These are phyloP conservation scores for Melanogaster broomeanus DNA, from an alignment of 768 basidiomycete genomes.

Conservation along the genomic window DNA sequence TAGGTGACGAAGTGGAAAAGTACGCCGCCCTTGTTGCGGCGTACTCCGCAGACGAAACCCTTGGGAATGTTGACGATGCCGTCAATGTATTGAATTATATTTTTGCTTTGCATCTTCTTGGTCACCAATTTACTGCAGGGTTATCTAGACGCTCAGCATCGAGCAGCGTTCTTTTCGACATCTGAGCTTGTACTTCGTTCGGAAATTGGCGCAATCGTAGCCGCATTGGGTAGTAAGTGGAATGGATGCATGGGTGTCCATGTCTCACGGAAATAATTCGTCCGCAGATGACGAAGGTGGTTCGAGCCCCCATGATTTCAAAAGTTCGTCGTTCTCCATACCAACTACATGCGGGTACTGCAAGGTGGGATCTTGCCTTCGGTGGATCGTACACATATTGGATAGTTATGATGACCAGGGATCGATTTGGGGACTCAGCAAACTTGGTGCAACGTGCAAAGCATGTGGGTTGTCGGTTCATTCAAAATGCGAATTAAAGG, in stretches of 20 bases:
- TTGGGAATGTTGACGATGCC: conserved; percentile 53
- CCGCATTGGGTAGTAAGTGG: conserved; percentile 62
- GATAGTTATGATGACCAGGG: conserved; percentile 43
- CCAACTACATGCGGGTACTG: conserved; percentile 83
- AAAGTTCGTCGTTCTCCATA: conserved; percentile 84
- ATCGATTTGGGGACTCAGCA: conserved; percentile 85
- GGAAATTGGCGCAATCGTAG: conserved; percentile 63
- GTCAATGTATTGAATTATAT: conserved; percentile 18
- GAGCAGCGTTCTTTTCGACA: conserved; percentile 51
- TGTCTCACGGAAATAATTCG: conserved; percentile 10
- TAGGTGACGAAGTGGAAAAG: conserved; percentile 59
- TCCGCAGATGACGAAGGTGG: conserved; percentile 70
- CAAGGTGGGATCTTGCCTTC: conserved; percentile 48
- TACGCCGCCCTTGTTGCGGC: conserved; percentile 46
- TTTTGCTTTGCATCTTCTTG: neutral
- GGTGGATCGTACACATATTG: neutral
- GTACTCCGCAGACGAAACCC: conserved; percentile 46
- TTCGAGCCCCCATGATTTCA: conserved; percentile 75
- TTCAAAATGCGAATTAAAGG: conserved; percentile 85
- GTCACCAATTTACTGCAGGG: conserved; percentile 40
- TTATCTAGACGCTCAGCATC: conserved; percentile 64
- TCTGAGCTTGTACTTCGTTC: conserved; percentile 59
- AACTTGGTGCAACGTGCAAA: conserved; percentile 85
- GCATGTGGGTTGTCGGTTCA: conserved; percentile 79
- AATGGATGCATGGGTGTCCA: neutral